phyloP scores from a whole-genome alignment of 306 rosid species.

The Trifolium pratense region DNA sequence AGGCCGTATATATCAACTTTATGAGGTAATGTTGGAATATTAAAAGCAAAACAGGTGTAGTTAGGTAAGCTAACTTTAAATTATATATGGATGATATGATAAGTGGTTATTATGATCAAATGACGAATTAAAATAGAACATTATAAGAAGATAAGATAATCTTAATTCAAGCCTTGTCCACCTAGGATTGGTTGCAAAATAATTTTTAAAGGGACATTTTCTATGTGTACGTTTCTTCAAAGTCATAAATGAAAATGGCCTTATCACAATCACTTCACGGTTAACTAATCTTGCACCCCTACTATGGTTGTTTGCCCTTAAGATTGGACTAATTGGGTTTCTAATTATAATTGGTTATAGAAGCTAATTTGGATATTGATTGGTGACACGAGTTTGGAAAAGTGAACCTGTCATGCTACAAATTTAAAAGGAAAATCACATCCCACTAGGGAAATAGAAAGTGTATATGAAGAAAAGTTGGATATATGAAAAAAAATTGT shows the following conservation, averaged over 20 bases:
- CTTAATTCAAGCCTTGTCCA: conserved; percentile 20
- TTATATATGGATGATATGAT: conserved; percentile 23
- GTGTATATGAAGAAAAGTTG: neutral
- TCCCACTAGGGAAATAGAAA: neutral
- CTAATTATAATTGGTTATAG: conserved; percentile 1
- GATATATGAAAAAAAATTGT: too few relatives aligned
- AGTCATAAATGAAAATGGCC: conserved; percentile 19
- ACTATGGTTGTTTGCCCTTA: neutral
- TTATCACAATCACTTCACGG: neutral
- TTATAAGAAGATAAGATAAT: conserved; percentile 37
- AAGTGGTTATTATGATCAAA: conserved; percentile 28
- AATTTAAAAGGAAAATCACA: neutral
- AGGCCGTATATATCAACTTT: neutral
- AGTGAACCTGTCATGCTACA: neutral
- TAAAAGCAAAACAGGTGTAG: conserved; percentile 2
- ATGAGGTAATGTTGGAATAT: neutral
- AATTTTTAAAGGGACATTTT: neutral
- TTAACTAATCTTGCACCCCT: conserved; percentile 1
- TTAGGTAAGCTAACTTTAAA: conserved; percentile 12
- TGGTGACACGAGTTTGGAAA: neutral
- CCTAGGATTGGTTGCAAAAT: conserved; percentile 24
- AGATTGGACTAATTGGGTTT: conserved; percentile 31
- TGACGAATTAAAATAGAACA: conserved; percentile 33
- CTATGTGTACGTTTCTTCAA: conserved; percentile 10
- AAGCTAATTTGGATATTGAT: neutral